These are phyloP conservation scores for Oxytropis ochrocephala DNA, from an alignment of 306 rosid species.

Conservation along the genomic window DNA sequence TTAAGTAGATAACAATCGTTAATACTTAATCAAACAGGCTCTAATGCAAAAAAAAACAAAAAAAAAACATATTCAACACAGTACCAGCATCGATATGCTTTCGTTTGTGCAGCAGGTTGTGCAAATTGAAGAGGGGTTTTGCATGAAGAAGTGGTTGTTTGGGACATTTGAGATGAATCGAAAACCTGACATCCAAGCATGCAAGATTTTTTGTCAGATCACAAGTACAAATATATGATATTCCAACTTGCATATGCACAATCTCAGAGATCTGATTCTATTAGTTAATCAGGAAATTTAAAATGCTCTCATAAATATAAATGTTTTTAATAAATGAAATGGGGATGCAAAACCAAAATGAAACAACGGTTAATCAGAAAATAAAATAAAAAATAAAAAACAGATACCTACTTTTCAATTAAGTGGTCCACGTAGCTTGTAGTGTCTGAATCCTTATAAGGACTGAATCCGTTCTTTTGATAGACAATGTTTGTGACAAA, in stretches of 20 bases:
- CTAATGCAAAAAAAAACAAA: background rate
- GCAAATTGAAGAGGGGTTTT: constrained; percentile 65
- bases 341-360: constrained; percentile 15
- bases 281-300: background rate
- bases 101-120: constrained; percentile 74
- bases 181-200: constrained; percentile 51
- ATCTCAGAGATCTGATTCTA: background rate
- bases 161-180: constrained; percentile 62
- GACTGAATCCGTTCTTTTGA: constrained; percentile 57
- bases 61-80: background rate
- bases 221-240: background rate
- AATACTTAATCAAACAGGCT: background rate
- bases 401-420: constrained; percentile 43
- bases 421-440: constrained; percentile 46
- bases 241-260: background rate
- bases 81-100: constrained; percentile 58
- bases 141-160: constrained; percentile 72
- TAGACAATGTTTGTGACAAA: constrained; percentile 42
- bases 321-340: constrained; percentile 12
- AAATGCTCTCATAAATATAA: background rate
- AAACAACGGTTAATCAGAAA: background rate
- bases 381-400: too few species aligned
- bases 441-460: constrained; percentile 30
- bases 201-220: constrained; percentile 1
- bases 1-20: background rate